These are phyloP conservation scores for Kuraishia piskuri DNA, from an alignment of 805 yeast species.

Conservation along the genomic window DNA sequence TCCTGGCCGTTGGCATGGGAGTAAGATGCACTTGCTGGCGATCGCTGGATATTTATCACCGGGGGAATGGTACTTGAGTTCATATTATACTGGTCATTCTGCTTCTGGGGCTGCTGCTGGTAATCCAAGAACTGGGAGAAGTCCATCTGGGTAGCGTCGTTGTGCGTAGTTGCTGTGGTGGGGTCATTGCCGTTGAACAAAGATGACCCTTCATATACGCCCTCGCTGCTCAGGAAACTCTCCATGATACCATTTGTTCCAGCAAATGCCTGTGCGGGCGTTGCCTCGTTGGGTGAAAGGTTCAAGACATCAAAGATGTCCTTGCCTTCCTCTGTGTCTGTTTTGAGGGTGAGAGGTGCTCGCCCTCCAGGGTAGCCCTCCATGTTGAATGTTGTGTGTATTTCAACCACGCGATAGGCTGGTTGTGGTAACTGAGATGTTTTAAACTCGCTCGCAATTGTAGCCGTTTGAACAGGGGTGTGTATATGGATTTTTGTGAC, in stretches of 20 bases:
- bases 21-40: not conserved
- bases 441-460: too few species aligned
- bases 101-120: not conserved
- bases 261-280: not conserved
- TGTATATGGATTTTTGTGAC: too few species aligned
- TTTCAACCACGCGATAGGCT: too few species aligned
- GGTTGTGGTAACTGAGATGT: too few species aligned
- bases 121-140: not conserved
- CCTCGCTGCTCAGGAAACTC: not conserved
- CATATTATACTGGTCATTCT: not conserved
- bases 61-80: not conserved
- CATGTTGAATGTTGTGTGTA: too few species aligned
- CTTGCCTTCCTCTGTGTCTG: not conserved
- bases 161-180: not conserved
- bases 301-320: not conserved
- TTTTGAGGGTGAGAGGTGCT: not conserved
- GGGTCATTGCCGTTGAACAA: too few species aligned
- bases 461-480: too few species aligned
- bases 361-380: not conserved
- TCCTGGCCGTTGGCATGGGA: too few species aligned
- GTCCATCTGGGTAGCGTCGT: not conserved
- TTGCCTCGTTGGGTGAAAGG: not conserved
- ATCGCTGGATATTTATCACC: not conserved
- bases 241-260: not conserved
- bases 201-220: not conserved